Evolutionary conservation across 129 eudicot genomes (phyloP), one percentile per base, ranked within the genome.

Genomic region (Ambrosia trifida): DNA sequence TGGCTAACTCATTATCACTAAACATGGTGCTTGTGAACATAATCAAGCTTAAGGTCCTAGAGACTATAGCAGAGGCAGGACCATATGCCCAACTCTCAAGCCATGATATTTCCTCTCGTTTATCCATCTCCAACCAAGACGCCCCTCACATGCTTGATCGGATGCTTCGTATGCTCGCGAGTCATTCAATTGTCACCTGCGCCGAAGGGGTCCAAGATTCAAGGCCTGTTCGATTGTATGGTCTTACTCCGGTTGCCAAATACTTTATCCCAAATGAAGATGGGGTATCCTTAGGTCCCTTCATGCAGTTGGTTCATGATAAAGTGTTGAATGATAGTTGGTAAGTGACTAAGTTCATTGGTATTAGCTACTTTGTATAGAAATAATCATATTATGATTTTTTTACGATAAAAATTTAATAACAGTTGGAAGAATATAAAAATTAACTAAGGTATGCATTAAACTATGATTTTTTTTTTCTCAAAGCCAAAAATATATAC

Each of bases 241-340:
- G 76, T 0, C 69, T 66, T 11, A 28, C 76, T 0, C 70, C 81
- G 1, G 68, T 66, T 51, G 80, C 72, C 24, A 78, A 61, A 31
- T 75, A 68, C 57, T 69, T 83, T 46, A 71, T 70, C 9, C 47
- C 35, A 4, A 76, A 81, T 10, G 36, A 76, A 46, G 70, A 70
- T n/a, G 85, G 85, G n/a, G 85, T 28, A 2, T 76, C 77, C 2
- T 58, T 83, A 41, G 66, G 78, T 52, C 69, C 84, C 16, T 19
- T 72, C 3, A 13, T 76, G 46, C 13, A 65, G 17, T 44, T 72
- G 62, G 14, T 32, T 63, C 88, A 61, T 33, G 80, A 79, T 16
- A 76, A 67, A 41, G 77, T 68, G 52, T 74, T 79, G 73, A 56
- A 60, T 11, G 74, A 76, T 0, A 83, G 84, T 54, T 83, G 85